Conservation (phyloP, 768 basidiomycete genomes). For the Hortiboletus campestris region DNA sequence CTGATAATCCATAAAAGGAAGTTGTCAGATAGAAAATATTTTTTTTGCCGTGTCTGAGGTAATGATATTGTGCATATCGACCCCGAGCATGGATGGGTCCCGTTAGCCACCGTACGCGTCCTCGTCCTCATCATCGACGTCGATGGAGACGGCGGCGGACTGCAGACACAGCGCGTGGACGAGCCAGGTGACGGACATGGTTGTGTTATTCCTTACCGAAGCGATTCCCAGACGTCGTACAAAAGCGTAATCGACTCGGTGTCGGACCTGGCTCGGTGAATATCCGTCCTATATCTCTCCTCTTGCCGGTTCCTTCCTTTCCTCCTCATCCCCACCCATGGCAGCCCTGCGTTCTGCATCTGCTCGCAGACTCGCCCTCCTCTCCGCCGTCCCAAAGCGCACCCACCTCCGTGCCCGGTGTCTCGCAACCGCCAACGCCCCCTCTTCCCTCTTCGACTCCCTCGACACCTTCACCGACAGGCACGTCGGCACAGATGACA, state of each 20-base stretch:
- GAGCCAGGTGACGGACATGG: constrained; percentile 1
- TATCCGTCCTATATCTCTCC: constrained; percentile 24
- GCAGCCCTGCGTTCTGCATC: constrained; percentile 29
- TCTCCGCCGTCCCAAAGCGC: constrained; percentile 17
- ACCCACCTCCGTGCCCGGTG: constrained; percentile 31
- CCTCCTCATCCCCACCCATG: constrained; percentile 25
- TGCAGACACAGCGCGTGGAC: neutral
- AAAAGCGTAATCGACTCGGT: constrained; percentile 38
- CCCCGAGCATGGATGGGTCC: constrained; percentile 26
- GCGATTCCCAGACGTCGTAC: constrained; percentile 12
- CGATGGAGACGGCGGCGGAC: constrained; percentile 1
- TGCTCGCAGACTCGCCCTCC: constrained; percentile 21
- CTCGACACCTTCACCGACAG: constrained; percentile 89
- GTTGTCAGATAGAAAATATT: constrained; percentile 15
- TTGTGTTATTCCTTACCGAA: constrained; percentile 1
- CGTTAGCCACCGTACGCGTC: neutral
- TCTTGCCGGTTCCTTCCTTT: constrained; percentile 17
- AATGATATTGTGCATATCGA: constrained; percentile 1
- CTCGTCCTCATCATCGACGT: constrained; percentile 7
- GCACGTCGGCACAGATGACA: constrained; percentile 88
- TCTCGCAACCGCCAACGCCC: constrained; percentile 61
- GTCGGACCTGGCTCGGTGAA: constrained; percentile 41
- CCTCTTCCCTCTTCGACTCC: constrained; percentile 70
- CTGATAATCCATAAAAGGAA: constrained; percentile 19
- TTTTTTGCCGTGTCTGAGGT: constrained; percentile 2